phyloP scores from a whole-genome alignment of 192 early-diverging fungal genomes.

The Spizellomyces sp. region DNA sequence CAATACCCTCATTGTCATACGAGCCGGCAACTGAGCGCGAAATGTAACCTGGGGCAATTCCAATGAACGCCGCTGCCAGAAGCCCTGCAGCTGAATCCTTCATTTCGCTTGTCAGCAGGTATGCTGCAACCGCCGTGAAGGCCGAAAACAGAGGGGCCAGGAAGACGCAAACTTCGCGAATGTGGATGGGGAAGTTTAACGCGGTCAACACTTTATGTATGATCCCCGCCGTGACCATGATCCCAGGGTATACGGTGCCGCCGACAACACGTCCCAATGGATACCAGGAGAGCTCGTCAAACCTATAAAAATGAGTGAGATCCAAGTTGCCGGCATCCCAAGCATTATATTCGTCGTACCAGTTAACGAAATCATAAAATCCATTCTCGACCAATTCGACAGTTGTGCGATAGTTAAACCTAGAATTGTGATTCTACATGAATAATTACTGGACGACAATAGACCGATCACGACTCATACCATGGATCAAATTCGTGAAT shows the following conservation, averaged over 20 bases:
- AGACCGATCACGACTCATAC: conserved; percentile 19
- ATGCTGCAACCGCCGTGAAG: conserved; percentile 94
- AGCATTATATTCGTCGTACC: conserved; percentile 47
- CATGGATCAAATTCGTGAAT: conserved; percentile 99
- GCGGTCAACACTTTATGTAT: conserved; percentile 93
- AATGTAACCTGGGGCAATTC: conserved; percentile 98
- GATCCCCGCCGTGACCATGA: conserved; percentile 96
- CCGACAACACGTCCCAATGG: conserved; percentile 98
- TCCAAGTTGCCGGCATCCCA: not conserved
- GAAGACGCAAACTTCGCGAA: conserved; percentile 98
- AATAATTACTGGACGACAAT: not conserved
- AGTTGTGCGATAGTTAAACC: conserved; percentile 99
- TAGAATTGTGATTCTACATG: not conserved
- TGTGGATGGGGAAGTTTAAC: conserved; percentile 96
- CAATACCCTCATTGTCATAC: conserved; percentile 99
- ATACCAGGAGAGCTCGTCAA: conserved; percentile 98
- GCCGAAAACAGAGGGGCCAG: conserved; percentile 96
- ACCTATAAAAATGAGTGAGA: conserved; percentile 40
- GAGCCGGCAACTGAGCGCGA: conserved; percentile 99
- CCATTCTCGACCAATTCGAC: conserved; percentile 88
- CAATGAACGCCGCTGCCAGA: conserved; percentile 97
- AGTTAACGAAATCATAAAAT: conserved; percentile 99
- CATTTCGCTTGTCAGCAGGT: conserved; percentile 89
- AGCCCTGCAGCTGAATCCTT: conserved; percentile 92
- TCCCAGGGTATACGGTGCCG: conserved; percentile 98